Conservation (phyloP, 73 alveolate genomes). For the Paramecium bursaria region DNA sequence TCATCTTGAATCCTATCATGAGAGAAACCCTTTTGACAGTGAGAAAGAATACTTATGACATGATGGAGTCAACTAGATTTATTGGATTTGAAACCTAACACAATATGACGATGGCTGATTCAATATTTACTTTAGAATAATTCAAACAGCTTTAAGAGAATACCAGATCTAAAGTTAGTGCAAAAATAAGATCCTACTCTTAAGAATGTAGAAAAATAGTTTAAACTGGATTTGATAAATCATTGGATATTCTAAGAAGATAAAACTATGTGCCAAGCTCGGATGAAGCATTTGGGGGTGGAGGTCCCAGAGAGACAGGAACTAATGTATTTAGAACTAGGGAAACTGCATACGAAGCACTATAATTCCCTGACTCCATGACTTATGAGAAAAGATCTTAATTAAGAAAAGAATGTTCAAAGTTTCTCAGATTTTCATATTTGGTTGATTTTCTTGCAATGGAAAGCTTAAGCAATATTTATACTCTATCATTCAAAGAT, state of each 20-base stretch:
- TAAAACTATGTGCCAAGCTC: slow-evolving; percentile 75
- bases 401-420: slow-evolving; percentile 83
- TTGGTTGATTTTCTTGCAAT: slow-evolving; percentile 83
- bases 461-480: slow-evolving; percentile 84
- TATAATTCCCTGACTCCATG: slow-evolving; percentile 82
- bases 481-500: slow-evolving; percentile 75
- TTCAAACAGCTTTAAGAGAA: slow-evolving; percentile 73
- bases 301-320: slow-evolving; percentile 58
- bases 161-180: slow-evolving; percentile 72
- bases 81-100: slow-evolving; percentile 70
- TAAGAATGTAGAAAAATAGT: slow-evolving; percentile 78
- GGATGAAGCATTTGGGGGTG: slow-evolving; percentile 70
- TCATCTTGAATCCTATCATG: slow-evolving; percentile 75
- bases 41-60: slow-evolving; percentile 75
- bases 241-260: slow-evolving; percentile 77
- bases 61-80: slow-evolving; percentile 79
- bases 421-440: slow-evolving; percentile 83
- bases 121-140: slow-evolving; percentile 73
- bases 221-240: slow-evolving; percentile 76
- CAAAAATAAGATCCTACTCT: slow-evolving; percentile 72
- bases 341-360: slow-evolving; percentile 75
- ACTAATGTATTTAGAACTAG: slow-evolving; percentile 40
- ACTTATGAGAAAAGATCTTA: slow-evolving; percentile 81
- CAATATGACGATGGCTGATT: slow-evolving; percentile 73
- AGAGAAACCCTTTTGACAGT: slow-evolving; percentile 74